These are phyloP conservation scores for Ustilago vetiveriae DNA, from an alignment of 1,284 basidiomycete species.

Conservation along the genomic window DNA sequence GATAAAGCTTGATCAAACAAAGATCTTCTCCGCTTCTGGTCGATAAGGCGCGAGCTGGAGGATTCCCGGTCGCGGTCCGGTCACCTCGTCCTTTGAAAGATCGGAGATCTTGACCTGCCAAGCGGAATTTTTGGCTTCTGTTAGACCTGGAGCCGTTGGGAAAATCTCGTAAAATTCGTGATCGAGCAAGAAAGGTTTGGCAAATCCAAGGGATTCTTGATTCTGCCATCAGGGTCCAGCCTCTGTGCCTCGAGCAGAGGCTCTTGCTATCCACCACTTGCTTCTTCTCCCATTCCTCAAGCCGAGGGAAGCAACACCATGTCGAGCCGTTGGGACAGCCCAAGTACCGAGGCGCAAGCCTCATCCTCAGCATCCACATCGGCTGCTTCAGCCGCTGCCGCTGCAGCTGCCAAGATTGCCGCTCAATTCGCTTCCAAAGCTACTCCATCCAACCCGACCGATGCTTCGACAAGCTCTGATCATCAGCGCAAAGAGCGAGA, in stretches of 20 bases:
- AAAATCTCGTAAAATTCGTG: not conserved
- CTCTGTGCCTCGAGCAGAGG: not conserved
- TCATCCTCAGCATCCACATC: conserved; percentile 12
- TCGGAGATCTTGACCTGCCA: conserved; percentile 12
- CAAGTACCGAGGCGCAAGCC: conserved; percentile 19
- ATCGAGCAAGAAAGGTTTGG: conserved; percentile 1
- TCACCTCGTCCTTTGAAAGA: conserved; percentile 3
- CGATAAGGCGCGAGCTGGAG: conserved; percentile 4
- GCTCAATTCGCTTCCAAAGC: conserved; percentile 49
- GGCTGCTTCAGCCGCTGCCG: conserved; percentile 44
- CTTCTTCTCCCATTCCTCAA: no score
- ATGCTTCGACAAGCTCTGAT: conserved; percentile 57
- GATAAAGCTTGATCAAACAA: not conserved
- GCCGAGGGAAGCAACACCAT: no score
- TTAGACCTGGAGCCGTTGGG: conserved; percentile 1
- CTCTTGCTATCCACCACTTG: not conserved
- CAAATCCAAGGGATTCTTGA: not conserved
- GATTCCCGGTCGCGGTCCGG: conserved; percentile 29
- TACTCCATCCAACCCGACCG: conserved; percentile 68
- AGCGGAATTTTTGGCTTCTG: conserved; percentile 76
- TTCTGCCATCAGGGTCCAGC: conserved; percentile 12
- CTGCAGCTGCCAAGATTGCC: conserved; percentile 62
- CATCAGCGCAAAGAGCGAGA: conserved; percentile 72
- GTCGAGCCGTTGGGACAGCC: conserved; percentile 37
- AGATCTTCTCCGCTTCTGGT: conserved; percentile 14